Evolutionary conservation across 176 grass and related monocot species (phyloP).

Genomic region (Musa acuminata): DNA sequence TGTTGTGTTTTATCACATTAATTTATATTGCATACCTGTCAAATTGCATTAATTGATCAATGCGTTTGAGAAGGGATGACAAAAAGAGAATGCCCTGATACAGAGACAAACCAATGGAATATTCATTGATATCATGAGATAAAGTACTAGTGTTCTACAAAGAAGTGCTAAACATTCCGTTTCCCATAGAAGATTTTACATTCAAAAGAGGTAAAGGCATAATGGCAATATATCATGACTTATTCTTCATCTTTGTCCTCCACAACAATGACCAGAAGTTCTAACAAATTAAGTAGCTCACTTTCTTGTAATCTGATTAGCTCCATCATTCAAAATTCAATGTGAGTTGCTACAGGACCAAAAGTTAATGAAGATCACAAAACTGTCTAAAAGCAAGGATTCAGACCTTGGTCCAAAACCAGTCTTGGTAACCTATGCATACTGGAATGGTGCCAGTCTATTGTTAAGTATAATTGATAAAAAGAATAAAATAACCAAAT

Average conservation of each 20-base stretch:
- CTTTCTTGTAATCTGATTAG: not conserved
- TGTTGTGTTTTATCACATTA: not conserved
- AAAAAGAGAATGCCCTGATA: slow-evolving; percentile 53
- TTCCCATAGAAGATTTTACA: not conserved
- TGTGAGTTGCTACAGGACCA: not conserved
- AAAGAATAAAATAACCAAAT: too few relatives aligned
- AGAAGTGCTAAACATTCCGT: too few relatives aligned
- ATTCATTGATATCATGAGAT: too few relatives aligned
- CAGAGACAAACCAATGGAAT: not conserved
- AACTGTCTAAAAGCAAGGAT: not conserved
- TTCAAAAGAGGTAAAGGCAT: not conserved
- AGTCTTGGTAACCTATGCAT: too few relatives aligned
- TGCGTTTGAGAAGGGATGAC: slow-evolving; percentile 75
- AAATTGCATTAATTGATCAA: slow-evolving; percentile 85
- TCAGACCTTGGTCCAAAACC: not conserved
- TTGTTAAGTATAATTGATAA: too few relatives aligned
- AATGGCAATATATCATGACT: not conserved
- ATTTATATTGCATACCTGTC: slow-evolving; percentile 43
- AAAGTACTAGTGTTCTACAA: too few relatives aligned
- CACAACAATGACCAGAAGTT: not conserved
- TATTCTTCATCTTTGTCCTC: not conserved
- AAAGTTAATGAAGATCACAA: not conserved
- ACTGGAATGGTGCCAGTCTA: too few relatives aligned
- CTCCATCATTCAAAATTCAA: not conserved
- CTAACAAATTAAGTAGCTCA: not conserved